phyloP scores from a whole-genome alignment of 176 grass and related monocot species.

The Phragmites australis region DNA sequence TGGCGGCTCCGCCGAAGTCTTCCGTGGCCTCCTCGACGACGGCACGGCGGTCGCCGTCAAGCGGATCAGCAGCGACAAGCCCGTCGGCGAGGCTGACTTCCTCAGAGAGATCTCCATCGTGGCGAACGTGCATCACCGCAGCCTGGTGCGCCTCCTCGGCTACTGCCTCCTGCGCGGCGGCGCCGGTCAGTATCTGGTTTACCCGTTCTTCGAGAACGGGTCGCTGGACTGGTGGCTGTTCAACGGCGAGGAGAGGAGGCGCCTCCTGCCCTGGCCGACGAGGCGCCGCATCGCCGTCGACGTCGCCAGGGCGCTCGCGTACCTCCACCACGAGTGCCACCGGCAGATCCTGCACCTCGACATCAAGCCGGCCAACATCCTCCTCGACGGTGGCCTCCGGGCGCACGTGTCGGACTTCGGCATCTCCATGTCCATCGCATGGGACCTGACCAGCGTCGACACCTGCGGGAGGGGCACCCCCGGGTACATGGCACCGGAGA shows the following conservation, averaged over 20 bases:
- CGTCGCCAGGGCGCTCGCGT: conserved; percentile 63
- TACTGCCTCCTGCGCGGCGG: conserved; percentile 46
- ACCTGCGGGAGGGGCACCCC: conserved; percentile 48
- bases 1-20: conserved; percentile 57
- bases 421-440: conserved; percentile 54
- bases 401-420: conserved; percentile 67
- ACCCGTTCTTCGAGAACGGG: conserved; percentile 57
- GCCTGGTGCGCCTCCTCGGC: conserved; percentile 55
- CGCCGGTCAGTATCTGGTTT: conserved; percentile 44
- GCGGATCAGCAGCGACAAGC: conserved; percentile 30
- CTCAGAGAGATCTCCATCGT: conserved; percentile 46
- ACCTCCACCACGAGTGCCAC: conserved; percentile 68
- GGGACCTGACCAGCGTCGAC: conserved; percentile 53
- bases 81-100: conserved; percentile 46
- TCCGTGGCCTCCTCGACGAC: conserved; percentile 52
- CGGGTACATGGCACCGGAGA: conserved; percentile 63
- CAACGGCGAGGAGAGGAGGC: conserved; percentile 8
- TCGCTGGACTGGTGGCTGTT: conserved; percentile 69
- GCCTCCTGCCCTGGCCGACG: conserved; percentile 43
- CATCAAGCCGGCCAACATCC: conserved; percentile 74
- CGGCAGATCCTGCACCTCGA: conserved; percentile 57
- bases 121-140: conserved; percentile 52
- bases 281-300: conserved; percentile 41
- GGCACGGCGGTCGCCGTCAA: conserved; percentile 59
- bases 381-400: conserved; percentile 53